These are phyloP conservation scores for Cytospora piceae DNA, from an alignment of 2,329 filamentous ascomycete genomes.

Conservation along the genomic window DNA sequence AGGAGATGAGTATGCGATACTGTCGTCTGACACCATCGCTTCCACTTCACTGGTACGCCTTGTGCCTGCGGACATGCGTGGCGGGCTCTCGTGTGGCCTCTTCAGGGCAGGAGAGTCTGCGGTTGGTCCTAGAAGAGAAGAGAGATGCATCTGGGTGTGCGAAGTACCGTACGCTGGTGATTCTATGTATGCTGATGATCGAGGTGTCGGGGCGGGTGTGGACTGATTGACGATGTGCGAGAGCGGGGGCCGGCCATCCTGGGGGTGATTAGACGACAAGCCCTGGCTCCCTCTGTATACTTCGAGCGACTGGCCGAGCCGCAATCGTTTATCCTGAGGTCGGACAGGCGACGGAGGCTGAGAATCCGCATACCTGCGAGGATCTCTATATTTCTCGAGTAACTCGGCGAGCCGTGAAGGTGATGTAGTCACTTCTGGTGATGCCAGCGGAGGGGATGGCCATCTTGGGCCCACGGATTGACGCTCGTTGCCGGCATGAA, in stretches of 20 bases:
- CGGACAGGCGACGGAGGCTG: too few relatives aligned
- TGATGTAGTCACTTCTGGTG: constrained; percentile 23
- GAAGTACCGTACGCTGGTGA: constrained; percentile 22
- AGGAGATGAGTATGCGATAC: constrained; percentile 38
- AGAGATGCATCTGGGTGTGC: constrained; percentile 31
- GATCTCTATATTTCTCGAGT: constrained; percentile 15
- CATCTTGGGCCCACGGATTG: constrained; percentile 17
- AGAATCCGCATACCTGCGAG: too few relatives aligned
- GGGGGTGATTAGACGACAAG: constrained; percentile 10
- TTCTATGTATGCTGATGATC: constrained; percentile 18
- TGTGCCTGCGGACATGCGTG: constrained; percentile 14
- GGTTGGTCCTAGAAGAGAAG: constrained; percentile 30
- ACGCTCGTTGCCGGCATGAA: constrained; percentile 8
- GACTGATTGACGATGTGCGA: constrained; percentile 19
- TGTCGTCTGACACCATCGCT: constrained; percentile 37
- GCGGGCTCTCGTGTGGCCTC: constrained; percentile 23
- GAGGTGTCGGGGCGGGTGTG: neutral
- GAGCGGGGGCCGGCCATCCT: constrained; percentile 12
- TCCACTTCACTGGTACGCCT: constrained; percentile 29
- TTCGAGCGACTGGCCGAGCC: constrained; percentile 13
- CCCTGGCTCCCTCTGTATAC: constrained; percentile 16
- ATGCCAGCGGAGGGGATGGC: constrained; percentile 26
- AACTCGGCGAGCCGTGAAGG: constrained; percentile 15
- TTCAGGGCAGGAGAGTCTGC: constrained; percentile 15
- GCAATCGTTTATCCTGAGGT: neutral